Percentiles rank a stretch among this genome's conserved stretches.
These are phyloP conservation scores for Penicillium sp. DNA, from an alignment of 2,329 filamentous ascomycete species.

Conservation along the genomic window DNA sequence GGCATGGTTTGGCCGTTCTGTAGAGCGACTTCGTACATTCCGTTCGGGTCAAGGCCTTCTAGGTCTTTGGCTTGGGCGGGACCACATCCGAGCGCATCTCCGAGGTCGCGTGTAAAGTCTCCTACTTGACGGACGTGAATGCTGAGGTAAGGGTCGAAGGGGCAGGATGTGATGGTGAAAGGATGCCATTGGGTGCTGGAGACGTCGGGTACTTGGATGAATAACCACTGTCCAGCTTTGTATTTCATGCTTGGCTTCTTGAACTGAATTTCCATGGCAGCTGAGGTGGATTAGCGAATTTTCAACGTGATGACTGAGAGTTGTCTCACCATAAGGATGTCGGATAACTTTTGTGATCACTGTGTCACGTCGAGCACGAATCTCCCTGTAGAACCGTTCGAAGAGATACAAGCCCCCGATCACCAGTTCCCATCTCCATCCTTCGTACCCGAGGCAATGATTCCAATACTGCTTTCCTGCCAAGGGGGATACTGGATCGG, in stretches of 20 bases:
- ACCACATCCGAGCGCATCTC: conserved; percentile 91
- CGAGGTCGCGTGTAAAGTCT: conserved; percentile 92
- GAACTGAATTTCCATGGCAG: conserved; percentile 97
- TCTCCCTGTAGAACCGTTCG: conserved; percentile 88
- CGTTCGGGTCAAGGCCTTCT: conserved; percentile 85
- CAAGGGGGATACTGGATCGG: conserved; percentile 75
- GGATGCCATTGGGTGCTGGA: conserved; percentile 95
- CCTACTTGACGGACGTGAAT: conserved; percentile 95
- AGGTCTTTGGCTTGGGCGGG: conserved; percentile 84
- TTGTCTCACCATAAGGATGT: conserved; percentile 79
- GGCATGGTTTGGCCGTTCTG: conserved; percentile 95
- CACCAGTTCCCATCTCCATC: conserved; percentile 95
- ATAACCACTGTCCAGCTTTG: conserved; percentile 98
- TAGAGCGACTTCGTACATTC: conserved; percentile 97
- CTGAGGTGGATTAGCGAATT: conserved; percentile 43
- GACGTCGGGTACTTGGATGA: conserved; percentile 87
- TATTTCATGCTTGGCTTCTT: conserved; percentile 95
- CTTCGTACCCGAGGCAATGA: conserved; percentile 92
- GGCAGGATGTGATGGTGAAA: conserved; percentile 98
- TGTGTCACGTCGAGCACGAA: conserved; percentile 79
- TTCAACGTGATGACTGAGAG: neutral
- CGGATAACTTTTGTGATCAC: conserved; percentile 91
- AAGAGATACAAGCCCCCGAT: conserved; percentile 81
- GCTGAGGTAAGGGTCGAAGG: conserved; percentile 91
- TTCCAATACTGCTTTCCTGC: conserved; percentile 80